phyloP scores from a whole-genome alignment of 75 land plant genomes.

The Pseudotsuga menziesii region DNA sequence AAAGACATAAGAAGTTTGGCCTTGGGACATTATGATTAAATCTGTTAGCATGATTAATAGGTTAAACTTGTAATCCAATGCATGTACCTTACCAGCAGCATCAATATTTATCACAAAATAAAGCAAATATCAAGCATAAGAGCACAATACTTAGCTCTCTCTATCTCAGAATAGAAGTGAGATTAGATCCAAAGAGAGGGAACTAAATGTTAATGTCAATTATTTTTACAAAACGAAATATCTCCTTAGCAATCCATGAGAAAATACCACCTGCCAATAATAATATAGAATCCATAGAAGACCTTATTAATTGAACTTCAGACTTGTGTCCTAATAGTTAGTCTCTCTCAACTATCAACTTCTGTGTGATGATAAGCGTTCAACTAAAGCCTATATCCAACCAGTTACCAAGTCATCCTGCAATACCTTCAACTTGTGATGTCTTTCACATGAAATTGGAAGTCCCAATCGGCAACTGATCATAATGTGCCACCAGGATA shows the following conservation, averaged over 20 bases:
- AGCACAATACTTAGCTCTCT: not conserved
- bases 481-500: not conserved
- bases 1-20: not conserved
- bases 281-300: not conserved
- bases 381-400: not conserved
- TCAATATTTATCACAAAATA: not conserved
- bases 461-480: not conserved
- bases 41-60: not conserved
- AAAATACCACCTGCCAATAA: not conserved
- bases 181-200: not conserved
- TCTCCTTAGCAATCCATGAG: not conserved
- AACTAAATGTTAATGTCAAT: not conserved
- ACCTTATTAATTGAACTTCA: not conserved
- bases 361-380: not conserved
- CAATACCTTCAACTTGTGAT: not conserved
- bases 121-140: not conserved
- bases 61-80: not conserved
- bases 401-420: not conserved
- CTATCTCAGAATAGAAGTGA: not conserved
- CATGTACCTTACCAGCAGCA: not conserved
- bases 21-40: not conserved
- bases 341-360: not conserved
- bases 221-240: not conserved
- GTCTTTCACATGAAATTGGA: not conserved
- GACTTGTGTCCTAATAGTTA: not conserved